These are phyloP conservation scores for Penicillium riverlandense DNA, from an alignment of 495 filamentous ascomycete genomes.

Conservation along the genomic window DNA sequence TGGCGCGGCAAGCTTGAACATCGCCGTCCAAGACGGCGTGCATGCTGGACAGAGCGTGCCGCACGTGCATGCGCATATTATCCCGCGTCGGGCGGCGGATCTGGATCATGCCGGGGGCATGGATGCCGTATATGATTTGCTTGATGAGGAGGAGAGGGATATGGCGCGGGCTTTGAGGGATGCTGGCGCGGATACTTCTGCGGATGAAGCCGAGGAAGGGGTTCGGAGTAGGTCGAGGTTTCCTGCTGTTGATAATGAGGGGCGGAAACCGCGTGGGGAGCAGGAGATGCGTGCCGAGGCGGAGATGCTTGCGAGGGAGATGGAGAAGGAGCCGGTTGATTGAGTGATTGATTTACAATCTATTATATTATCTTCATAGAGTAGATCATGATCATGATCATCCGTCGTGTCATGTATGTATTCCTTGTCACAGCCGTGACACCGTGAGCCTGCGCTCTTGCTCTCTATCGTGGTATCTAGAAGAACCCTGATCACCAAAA, in stretches of 20 bases:
- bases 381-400: too few relatives aligned
- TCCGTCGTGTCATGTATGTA: too few relatives aligned
- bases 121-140: conserved; percentile 68
- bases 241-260: conserved; percentile 58
- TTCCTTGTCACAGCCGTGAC: too few relatives aligned
- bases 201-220: conserved; percentile 4
- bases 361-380: too few relatives aligned
- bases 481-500: neutral
- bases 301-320: conserved; percentile 31
- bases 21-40: conserved; percentile 85
- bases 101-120: conserved; percentile 43
- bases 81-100: conserved; percentile 61
- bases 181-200: neutral
- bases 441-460: too few relatives aligned
- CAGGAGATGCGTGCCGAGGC: conserved; percentile 82
- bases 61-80: conserved; percentile 92
- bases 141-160: conserved; percentile 83
- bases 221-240: conserved; percentile 34
- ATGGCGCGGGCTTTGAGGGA: conserved; percentile 45
- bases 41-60: conserved; percentile 86
- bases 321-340: conserved; percentile 21
- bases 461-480: too few relatives aligned
- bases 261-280: conserved; percentile 57
- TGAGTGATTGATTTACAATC: neutral
- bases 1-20: conserved; percentile 64